phyloP scores from a whole-genome alignment of 495 filamentous ascomycete species.

The Aspergillus olivimuriae region DNA sequence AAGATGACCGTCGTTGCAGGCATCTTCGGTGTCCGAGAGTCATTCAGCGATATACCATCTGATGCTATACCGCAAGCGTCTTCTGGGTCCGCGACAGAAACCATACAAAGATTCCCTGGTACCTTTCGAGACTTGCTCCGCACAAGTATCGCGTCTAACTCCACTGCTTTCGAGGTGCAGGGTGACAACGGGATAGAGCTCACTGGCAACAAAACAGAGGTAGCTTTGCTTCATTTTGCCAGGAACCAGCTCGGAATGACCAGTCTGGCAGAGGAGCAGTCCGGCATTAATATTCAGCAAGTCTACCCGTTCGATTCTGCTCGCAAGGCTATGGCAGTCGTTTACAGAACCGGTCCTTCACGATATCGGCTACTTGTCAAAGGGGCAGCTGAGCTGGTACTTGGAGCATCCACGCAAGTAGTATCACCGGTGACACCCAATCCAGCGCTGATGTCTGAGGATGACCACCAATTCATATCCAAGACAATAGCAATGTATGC shows the following conservation, averaged over 20 bases:
- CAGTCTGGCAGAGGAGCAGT: conserved; percentile 50
- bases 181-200: conserved; percentile 50
- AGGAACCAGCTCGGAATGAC: conserved; percentile 53
- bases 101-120: conserved; percentile 14
- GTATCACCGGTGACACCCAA: conserved; percentile 11
- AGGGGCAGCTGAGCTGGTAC: conserved; percentile 61
- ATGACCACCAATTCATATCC: conserved; percentile 10
- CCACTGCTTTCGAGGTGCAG: conserved; percentile 59
- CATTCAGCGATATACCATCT: background rate
- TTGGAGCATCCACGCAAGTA: conserved; percentile 34
- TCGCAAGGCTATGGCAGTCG: conserved; percentile 63
- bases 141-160: conserved; percentile 58
- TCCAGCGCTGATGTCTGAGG: conserved; percentile 19
- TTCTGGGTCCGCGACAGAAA: conserved; percentile 7
- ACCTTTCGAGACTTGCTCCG: conserved; percentile 40
- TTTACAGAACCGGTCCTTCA: conserved; percentile 49
- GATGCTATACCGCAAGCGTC: conserved; percentile 2
- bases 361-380: conserved; percentile 63
- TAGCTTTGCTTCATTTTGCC: conserved; percentile 56
- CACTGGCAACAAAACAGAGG: conserved; percentile 67
- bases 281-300: conserved; percentile 52
- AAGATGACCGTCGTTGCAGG: conserved; percentile 66
- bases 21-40: conserved; percentile 41
- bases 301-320: conserved; percentile 62
- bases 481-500: conserved; percentile 51